Evolutionary conservation across 2,329 filamentous ascomycete genomes (phyloP).

Genomic region (Sarocladium oryzae): DNA sequence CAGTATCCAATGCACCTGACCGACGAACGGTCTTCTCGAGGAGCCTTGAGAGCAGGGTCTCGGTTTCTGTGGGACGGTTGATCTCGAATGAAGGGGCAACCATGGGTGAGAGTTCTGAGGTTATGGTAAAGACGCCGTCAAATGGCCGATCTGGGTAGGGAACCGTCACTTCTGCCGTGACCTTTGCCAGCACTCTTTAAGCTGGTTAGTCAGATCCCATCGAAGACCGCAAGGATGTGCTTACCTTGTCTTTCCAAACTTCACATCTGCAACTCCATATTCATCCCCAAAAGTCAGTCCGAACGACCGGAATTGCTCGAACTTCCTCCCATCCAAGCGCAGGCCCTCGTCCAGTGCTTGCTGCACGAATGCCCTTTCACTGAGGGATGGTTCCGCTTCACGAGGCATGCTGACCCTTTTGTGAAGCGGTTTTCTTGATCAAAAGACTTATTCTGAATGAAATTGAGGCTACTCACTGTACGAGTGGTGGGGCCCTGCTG

Average conservation of each 20-base stretch:
- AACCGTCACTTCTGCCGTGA: slow-evolving; percentile 81
- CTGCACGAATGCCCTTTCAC: slow-evolving; percentile 80
- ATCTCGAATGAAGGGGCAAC: slow-evolving; percentile 84
- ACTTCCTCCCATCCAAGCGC: slow-evolving; percentile 74
- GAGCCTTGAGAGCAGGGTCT: slow-evolving; percentile 78
- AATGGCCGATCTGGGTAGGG: slow-evolving; percentile 86
- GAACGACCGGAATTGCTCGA: slow-evolving; percentile 74
- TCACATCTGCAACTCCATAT: slow-evolving; percentile 82
- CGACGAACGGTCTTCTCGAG: slow-evolving; percentile 93
- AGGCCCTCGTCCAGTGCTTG: slow-evolving; percentile 75
- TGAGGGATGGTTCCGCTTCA: slow-evolving; percentile 83
- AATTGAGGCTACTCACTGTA: background rate
- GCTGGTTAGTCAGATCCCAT: background rate
- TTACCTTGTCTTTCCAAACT: slow-evolving; percentile 84
- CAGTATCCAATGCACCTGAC: slow-evolving; percentile 87
- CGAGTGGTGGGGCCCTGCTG: slow-evolving; percentile 1
- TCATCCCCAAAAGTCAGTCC: slow-evolving; percentile 81
- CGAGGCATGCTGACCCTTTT: slow-evolving; percentile 65
- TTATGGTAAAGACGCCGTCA: slow-evolving; percentile 90
- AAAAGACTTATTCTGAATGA: background rate
- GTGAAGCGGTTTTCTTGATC: background rate
- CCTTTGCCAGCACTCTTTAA: slow-evolving; percentile 69
- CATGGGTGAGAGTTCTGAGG: slow-evolving; percentile 87
- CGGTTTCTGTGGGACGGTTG: slow-evolving; percentile 74
- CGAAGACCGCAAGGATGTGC: slow-evolving; percentile 12